Evolutionary conservation across 2,329 filamentous ascomycete genomes (phyloP).

Genomic region (Claviceps pusilla): DNA sequence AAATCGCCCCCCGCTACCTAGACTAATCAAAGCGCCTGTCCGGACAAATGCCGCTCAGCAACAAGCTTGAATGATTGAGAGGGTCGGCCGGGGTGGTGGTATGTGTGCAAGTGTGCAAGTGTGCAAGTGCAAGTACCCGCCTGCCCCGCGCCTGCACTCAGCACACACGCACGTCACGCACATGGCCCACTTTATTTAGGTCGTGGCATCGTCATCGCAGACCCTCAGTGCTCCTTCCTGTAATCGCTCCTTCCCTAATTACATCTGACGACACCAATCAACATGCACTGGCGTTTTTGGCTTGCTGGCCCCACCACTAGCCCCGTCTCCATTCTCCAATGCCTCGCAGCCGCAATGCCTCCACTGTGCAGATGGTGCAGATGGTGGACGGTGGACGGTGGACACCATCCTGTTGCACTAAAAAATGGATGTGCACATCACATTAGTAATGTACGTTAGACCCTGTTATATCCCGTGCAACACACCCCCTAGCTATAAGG

Average conservation of each 20-base stretch:
- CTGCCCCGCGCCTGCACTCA: not conserved
- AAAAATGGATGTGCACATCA: no score
- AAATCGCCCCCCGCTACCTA: not conserved
- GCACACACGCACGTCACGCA: no score
- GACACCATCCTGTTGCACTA: no score
- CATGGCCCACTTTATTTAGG: not conserved
- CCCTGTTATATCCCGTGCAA: no score
- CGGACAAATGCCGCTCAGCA: not conserved
- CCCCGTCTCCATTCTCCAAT: not conserved
- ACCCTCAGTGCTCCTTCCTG: not conserved
- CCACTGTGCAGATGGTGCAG: not conserved
- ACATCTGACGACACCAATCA: slow-evolving; percentile 2
- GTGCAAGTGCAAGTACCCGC: not conserved
- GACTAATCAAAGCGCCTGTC: not conserved
- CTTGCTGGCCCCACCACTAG: not conserved
- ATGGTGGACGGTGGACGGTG: no score
- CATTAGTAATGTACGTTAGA: no score
- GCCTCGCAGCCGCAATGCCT: not conserved
- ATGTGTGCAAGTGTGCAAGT: not conserved
- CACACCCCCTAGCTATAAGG: no score
- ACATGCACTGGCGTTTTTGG: not conserved
- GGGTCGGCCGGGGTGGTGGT: not conserved
- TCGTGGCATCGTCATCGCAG: not conserved
- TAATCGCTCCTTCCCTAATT: not conserved
- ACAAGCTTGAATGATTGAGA: not conserved